Evolutionary conservation across 2,329 filamentous ascomycete species (phyloP).

Genomic region (Ceratocystiopsis minuta): DNA sequence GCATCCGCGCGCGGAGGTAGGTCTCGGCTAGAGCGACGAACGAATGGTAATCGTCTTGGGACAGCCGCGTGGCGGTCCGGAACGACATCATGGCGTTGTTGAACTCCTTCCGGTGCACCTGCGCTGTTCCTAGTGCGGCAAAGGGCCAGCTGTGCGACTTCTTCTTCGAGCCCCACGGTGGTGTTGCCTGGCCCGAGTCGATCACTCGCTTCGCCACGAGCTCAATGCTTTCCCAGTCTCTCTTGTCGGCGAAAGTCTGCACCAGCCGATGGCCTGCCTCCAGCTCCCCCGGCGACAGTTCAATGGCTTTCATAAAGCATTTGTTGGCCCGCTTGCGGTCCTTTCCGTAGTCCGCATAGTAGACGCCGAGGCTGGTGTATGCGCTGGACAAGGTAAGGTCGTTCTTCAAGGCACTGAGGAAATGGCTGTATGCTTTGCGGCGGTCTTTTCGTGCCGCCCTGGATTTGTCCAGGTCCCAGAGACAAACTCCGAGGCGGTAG

Average conservation of each 20-base stretch:
- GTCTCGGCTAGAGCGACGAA: conserved; percentile 96
- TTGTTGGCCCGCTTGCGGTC: conserved; percentile 75
- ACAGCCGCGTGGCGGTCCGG: conserved; percentile 69
- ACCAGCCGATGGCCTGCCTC: conserved; percentile 76
- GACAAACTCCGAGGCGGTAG: conserved; percentile 70
- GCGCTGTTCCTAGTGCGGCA: conserved; percentile 79
- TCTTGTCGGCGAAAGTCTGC: conserved; percentile 67
- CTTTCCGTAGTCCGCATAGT: conserved; percentile 77
- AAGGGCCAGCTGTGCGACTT: conserved; percentile 93
- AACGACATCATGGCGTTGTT: conserved; percentile 80
- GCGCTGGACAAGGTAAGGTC: conserved; percentile 78
- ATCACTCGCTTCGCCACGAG: conserved; percentile 78
- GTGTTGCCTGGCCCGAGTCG: conserved; percentile 83
- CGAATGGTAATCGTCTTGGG: conserved; percentile 77
- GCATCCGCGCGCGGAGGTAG: conserved; percentile 84
- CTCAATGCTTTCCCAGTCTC: conserved; percentile 94
- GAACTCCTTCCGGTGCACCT: conserved; percentile 88
- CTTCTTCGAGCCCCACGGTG: conserved; percentile 79
- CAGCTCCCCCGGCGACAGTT: conserved; percentile 74
- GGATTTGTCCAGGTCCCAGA: conserved; percentile 70
- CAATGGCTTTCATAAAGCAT: conserved; percentile 92
- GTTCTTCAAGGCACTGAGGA: conserved; percentile 67
- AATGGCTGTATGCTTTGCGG: conserved; percentile 65
- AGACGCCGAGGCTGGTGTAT: conserved; percentile 80
- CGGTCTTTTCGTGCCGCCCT: conserved; percentile 60